Conservation (phyloP, 2,329 filamentous ascomycete genomes). For the Raffaelea ambrosiae region DNA sequence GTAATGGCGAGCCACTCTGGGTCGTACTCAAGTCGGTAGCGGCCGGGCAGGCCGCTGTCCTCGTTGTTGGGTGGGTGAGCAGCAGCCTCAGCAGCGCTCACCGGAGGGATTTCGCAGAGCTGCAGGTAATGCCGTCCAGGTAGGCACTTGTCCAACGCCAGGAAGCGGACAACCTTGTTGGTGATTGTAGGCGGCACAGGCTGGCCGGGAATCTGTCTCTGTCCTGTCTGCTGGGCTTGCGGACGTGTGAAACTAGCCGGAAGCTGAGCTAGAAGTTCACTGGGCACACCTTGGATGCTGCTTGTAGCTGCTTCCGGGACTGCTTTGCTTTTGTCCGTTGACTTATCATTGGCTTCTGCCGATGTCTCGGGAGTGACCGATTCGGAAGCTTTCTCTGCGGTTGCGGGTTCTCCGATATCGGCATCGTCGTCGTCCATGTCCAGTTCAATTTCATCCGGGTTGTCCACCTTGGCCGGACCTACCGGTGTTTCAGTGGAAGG, state of each 20-base stretch:
- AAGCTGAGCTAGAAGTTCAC: slow-evolving; percentile 62
- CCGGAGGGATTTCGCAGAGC: slow-evolving; percentile 53
- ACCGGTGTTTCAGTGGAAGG: slow-evolving; percentile 1
- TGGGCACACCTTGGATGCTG: slow-evolving; percentile 34
- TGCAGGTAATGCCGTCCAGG: slow-evolving; percentile 76
- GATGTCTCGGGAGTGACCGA: slow-evolving; percentile 12
- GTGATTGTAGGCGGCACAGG: slow-evolving; percentile 63
- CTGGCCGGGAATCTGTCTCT: slow-evolving; percentile 34
- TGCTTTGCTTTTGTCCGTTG: slow-evolving; percentile 2
- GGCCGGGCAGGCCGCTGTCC: slow-evolving; percentile 11
- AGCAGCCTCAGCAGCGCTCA: background rate
- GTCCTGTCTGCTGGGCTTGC: slow-evolving; percentile 18
- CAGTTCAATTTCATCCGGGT: slow-evolving; percentile 64
- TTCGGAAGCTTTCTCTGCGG: slow-evolving; percentile 12
- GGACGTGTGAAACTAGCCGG: slow-evolving; percentile 62
- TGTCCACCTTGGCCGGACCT: slow-evolving; percentile 22
- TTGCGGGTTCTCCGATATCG: background rate
- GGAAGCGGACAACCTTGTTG: slow-evolving; percentile 73
- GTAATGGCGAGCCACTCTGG: slow-evolving; percentile 93
- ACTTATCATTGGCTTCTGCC: background rate
- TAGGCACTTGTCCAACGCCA: slow-evolving; percentile 87
- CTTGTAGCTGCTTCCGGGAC: slow-evolving; percentile 9
- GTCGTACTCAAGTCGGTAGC: slow-evolving; percentile 68
- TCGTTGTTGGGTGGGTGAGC: background rate
- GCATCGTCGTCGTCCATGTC: slow-evolving; percentile 48